Percentiles rank a stretch among this genome's conserved stretches.
phyloP scores from a whole-genome alignment of 441 rosid genomes.

The Dalechampia spathulata region DNA sequence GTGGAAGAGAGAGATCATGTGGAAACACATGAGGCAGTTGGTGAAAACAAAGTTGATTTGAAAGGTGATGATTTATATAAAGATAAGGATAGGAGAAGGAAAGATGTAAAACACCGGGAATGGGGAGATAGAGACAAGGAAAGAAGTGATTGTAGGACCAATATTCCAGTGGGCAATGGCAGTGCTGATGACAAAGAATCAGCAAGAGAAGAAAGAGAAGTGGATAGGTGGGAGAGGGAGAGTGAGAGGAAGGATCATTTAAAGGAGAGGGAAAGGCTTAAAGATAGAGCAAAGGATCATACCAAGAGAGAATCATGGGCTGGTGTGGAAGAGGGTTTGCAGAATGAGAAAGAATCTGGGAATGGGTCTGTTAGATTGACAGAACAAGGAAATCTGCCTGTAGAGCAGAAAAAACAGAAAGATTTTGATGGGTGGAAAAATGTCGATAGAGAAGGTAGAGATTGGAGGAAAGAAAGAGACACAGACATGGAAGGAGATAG shows the following conservation, averaged over 20 bases:
- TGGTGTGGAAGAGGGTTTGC: constrained; percentile 52
- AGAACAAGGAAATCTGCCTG: constrained; percentile 49
- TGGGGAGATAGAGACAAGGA: constrained; percentile 96
- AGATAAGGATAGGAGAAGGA: constrained; percentile 88
- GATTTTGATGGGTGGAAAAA: constrained; percentile 64
- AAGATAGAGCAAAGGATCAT: constrained; percentile 82
- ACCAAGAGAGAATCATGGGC: constrained; percentile 58
- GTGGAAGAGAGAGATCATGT: constrained; percentile 52
- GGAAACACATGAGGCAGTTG: constrained; percentile 71
- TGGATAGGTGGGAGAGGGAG: constrained; percentile 87
- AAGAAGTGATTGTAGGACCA: constrained; percentile 68
- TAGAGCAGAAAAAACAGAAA: constrained; percentile 65
- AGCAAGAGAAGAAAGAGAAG: constrained; percentile 71
- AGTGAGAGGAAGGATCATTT: constrained; percentile 73
- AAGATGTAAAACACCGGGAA: constrained; percentile 74
- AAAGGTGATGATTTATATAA: constrained; percentile 82
- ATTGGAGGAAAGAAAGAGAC: constrained; percentile 84
- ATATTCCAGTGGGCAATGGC: constrained; percentile 43
- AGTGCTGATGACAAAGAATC: constrained; percentile 58
- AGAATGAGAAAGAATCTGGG: constrained; percentile 58
- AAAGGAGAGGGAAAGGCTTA: constrained; percentile 73
- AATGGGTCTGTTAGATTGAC: constrained; percentile 53
- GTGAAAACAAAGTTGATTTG: constrained; percentile 74
- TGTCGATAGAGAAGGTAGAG: constrained; percentile 69
- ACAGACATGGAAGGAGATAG: constrained; percentile 66